phyloP scores from a whole-genome alignment of 768 basidiomycete genomes.

The Sutorius australiensis region DNA sequence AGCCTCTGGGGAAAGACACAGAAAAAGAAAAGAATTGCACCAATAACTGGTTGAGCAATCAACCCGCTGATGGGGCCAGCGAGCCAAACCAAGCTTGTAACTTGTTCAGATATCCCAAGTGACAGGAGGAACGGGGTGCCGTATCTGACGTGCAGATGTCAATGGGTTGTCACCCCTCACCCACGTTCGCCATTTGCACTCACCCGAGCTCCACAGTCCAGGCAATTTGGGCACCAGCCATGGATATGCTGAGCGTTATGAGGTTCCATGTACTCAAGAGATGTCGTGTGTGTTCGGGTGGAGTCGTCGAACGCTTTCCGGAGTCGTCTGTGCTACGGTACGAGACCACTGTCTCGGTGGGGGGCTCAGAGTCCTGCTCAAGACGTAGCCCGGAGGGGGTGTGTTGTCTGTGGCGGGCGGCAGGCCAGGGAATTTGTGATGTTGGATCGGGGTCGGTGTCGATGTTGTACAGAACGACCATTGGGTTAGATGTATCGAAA shows the following conservation, averaged over 20 bases:
- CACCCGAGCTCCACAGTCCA: slow-evolving; percentile 97
- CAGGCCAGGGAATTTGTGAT: slow-evolving; percentile 76
- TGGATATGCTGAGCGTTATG: slow-evolving; percentile 80
- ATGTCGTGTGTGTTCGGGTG: slow-evolving; percentile 24
- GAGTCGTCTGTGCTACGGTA: slow-evolving; percentile 33
- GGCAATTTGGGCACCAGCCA: slow-evolving; percentile 92
- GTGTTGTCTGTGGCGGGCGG: slow-evolving; percentile 35
- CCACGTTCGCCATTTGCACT: slow-evolving; percentile 25
- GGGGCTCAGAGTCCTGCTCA: slow-evolving; percentile 19
- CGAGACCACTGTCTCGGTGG: slow-evolving; percentile 20
- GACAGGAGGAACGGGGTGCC: slow-evolving; percentile 90
- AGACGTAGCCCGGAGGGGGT: slow-evolving; percentile 21
- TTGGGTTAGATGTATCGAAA: slow-evolving; percentile 27
- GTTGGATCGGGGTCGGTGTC: slow-evolving; percentile 72
- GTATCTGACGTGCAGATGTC: slow-evolving; percentile 51
- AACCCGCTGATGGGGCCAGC: slow-evolving; percentile 94
- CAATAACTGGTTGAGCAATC: slow-evolving; percentile 95
- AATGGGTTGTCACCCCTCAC: background rate
- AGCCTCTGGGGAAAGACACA: background rate
- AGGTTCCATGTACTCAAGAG: slow-evolving; percentile 60
- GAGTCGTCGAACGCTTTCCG: slow-evolving; percentile 18
- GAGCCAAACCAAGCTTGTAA: slow-evolving; percentile 94
- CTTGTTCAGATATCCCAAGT: slow-evolving; percentile 78
- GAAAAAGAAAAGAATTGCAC: slow-evolving; percentile 36
- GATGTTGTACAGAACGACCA: slow-evolving; percentile 55